These are phyloP conservation scores for Acacia concinna DNA, from an alignment of 331 rosid genomes.

Conservation along the genomic window DNA sequence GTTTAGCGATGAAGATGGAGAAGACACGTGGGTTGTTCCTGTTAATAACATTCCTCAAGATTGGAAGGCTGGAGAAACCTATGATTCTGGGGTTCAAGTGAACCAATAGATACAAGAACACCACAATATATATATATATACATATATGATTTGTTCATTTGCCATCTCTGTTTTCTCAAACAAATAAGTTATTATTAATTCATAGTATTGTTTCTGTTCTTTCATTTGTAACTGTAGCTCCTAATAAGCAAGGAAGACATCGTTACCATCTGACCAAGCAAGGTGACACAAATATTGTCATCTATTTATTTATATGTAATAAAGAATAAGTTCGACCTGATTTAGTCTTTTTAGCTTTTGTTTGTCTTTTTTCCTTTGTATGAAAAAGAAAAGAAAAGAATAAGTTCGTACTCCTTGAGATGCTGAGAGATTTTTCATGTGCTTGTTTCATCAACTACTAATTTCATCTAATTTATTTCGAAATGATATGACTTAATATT, in stretches of 20 bases:
- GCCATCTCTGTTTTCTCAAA: conserved; percentile 24
- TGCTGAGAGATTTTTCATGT: not conserved
- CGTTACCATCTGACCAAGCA: not conserved
- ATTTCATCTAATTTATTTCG: too few species aligned
- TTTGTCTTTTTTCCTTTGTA: too few species aligned
- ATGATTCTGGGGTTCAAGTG: conserved; percentile 88
- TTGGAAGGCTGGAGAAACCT: conserved; percentile 79
- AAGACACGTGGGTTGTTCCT: conserved; percentile 82
- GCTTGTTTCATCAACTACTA: not conserved
- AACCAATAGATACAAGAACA: conserved; percentile 31
- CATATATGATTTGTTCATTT: conserved; percentile 25
- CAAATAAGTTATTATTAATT: conserved; percentile 24
- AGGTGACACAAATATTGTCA: not conserved
- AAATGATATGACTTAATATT: too few species aligned
- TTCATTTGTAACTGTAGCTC: not conserved
- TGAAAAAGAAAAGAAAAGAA: too few species aligned
- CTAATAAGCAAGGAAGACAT: conserved; percentile 2
- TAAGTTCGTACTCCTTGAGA: not conserved
- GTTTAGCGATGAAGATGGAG: conserved; percentile 67
- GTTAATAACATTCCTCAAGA: conserved; percentile 63
- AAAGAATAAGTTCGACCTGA: not conserved
- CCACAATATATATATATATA: not conserved
- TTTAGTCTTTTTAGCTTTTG: too few species aligned
- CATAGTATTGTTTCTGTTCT: not conserved
- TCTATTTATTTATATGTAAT: not conserved